phyloP scores from a whole-genome alignment of 1,139 yeast species.

The Suhomyces ambrosiae region DNA sequence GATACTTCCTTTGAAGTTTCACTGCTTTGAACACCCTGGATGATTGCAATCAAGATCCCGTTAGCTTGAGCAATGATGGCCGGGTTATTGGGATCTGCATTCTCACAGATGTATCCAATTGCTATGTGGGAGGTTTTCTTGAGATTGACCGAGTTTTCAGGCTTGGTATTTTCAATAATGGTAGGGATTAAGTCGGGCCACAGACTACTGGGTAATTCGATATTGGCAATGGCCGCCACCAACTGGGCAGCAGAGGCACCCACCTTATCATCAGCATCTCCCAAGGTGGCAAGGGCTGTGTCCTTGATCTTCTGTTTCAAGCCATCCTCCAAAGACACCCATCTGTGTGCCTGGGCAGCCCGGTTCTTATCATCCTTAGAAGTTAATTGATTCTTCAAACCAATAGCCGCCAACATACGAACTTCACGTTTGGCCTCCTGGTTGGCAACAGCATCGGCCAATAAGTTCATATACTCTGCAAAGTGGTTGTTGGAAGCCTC shows the following conservation, averaged over 20 bases:
- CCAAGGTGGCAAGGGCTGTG: conserved; percentile 63
- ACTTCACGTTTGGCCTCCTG: conserved; percentile 73
- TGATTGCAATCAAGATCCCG: conserved; percentile 91
- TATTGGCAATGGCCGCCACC: conserved; percentile 94
- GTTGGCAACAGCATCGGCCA: conserved; percentile 73
- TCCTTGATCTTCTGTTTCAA: conserved; percentile 68
- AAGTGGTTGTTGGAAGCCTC: conserved; percentile 77
- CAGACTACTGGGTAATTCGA: conserved; percentile 82
- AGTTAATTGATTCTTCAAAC: conserved; percentile 81
- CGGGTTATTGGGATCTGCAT: conserved; percentile 83
- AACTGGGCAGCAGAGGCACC: conserved; percentile 91
- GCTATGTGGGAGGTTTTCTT: conserved; percentile 87
- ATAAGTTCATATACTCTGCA: conserved; percentile 66
- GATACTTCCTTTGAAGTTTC: conserved; percentile 79
- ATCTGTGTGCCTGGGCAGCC: conserved; percentile 57
- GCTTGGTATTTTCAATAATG: conserved; percentile 82
- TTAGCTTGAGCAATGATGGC: conserved; percentile 83
- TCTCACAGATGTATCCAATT: conserved; percentile 94
- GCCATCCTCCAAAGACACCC: conserved; percentile 59
- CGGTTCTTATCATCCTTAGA: conserved; percentile 66
- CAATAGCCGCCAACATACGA: conserved; percentile 88
- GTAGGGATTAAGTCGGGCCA: conserved; percentile 87
- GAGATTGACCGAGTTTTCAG: conserved; percentile 73
- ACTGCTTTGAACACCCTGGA: conserved; percentile 88
- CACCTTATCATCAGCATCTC: conserved; percentile 72